Percentiles rank a stretch among this genome's conserved stretches.
phyloP scores from a whole-genome alignment of 106 monocot species.

The Dendrobium nobile region DNA sequence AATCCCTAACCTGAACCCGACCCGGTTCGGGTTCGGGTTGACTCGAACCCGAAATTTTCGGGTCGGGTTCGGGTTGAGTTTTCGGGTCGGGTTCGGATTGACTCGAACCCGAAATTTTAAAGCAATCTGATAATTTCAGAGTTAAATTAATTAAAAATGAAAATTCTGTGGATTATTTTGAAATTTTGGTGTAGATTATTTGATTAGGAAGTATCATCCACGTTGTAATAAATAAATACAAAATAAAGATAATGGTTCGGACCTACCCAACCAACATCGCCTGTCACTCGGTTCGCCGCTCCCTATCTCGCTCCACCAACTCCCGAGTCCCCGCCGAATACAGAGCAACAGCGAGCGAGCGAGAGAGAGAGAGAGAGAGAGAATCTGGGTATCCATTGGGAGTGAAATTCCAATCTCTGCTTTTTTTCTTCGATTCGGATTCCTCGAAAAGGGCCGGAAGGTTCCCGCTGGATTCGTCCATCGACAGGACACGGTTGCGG shows the following conservation, averaged over 20 bases:
- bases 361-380: not conserved
- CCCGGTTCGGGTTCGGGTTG: too few species aligned
- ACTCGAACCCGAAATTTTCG: too few species aligned
- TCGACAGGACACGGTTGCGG: not conserved
- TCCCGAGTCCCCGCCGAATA: not conserved
- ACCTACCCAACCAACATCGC: not conserved
- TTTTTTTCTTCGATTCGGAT: not conserved
- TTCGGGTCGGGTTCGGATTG: too few species aligned
- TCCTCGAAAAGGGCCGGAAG: not conserved
- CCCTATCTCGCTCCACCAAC: not conserved
- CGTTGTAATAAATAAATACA: too few species aligned
- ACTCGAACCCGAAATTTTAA: too few species aligned
- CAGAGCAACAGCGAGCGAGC: not conserved
- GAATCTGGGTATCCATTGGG: not conserved
- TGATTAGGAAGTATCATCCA: too few species aligned
- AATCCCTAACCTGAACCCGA: too few species aligned
- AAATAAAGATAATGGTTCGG: not conserved
- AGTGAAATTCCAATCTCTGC: not conserved
- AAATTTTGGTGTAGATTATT: too few species aligned
- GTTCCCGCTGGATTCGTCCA: not conserved
- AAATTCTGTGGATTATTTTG: too few species aligned
- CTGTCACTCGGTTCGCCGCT: not conserved
- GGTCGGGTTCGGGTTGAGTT: too few species aligned
- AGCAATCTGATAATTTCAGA: too few species aligned
- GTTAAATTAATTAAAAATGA: too few species aligned